Base-by-base conservation (phyloP, 352 stramenopile genomes). In the Phytophthora syringae region DNA sequence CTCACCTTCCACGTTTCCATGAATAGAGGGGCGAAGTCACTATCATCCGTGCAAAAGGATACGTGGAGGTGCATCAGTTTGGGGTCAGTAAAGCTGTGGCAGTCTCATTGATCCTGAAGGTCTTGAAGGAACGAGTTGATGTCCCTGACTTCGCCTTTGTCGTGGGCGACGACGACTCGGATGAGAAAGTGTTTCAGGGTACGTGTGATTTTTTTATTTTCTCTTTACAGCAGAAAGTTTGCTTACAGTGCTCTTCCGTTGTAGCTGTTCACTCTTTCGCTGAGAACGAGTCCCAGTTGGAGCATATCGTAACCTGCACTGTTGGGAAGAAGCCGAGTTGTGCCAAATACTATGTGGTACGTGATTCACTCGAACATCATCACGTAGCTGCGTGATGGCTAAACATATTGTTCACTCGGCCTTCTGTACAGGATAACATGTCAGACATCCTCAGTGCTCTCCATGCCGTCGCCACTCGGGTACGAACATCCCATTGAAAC, bases 281-380 rank as follows among this genome's bases (percentile, higher is more conserved):
- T 0, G 73, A 79, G 18, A 51, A 67, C 5, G 72, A 86, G 5
- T 48, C 66, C 3, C 40, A 60, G 20, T 37, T 83, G 2, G 55
- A 84, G 52, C 65, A 96, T 54, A 76, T 95, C 6, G 92, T 98
- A 56, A 99, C 97, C 0, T 97, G 90, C 60, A 99, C 97, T 0
- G 95, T 99, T 3, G 97, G 97, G 1, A 98, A 98, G 80, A 99
- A 99, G 67, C 97, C 97, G 1, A 98, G 91, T 67, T 86, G 84
- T 40, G 98, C 98, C n/a, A 89, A 97, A 37, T 97, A 85, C 63
- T 99, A 98, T 67, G 77, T 99, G 56, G 83, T 92, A 64, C 34
- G 76, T 34, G 0, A 2, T 27, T 10, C 34, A 40, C 12, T 25
- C 21, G 7, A 45, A 36, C 20, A 10, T 24, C 16, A 9, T 32